These are phyloP conservation scores for Collybia sordida DNA, from an alignment of 768 basidiomycete species.

Conservation along the genomic window DNA sequence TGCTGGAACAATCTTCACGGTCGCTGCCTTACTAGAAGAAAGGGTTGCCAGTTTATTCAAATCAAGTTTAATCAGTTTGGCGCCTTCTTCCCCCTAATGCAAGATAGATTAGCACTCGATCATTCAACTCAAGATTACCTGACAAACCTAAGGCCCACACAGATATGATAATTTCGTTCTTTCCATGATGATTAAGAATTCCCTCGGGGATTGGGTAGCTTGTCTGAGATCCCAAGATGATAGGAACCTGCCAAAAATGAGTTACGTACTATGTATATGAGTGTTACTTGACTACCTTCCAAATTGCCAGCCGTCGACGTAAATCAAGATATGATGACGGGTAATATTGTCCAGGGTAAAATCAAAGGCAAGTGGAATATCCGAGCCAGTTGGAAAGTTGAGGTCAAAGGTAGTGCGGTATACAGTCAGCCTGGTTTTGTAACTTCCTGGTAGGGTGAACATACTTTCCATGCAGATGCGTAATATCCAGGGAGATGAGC, in stretches of 20 bases:
- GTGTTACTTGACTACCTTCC: slow-evolving; percentile 44
- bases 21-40: slow-evolving; percentile 27
- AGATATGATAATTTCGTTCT: slow-evolving; percentile 31
- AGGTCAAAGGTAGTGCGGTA: slow-evolving; percentile 64
- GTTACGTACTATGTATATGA: not conserved
- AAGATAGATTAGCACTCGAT: not conserved
- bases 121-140: not conserved
- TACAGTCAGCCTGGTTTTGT: slow-evolving; percentile 58
- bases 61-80: slow-evolving; percentile 26
- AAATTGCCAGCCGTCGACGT: slow-evolving; percentile 75
- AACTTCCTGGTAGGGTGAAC: slow-evolving; percentile 45
- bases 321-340: slow-evolving; percentile 64
- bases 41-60: slow-evolving; percentile 25
- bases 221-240: slow-evolving; percentile 41
- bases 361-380: slow-evolving; percentile 59
- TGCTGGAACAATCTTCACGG: slow-evolving; percentile 25
- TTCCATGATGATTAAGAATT: slow-evolving; percentile 34
- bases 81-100: slow-evolving; percentile 23
- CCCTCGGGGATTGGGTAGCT: slow-evolving; percentile 47
- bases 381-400: slow-evolving; percentile 45
- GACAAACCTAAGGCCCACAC: slow-evolving; percentile 33
- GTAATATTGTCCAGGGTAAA: slow-evolving; percentile 47
- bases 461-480: slow-evolving; percentile 49
- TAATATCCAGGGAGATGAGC: slow-evolving; percentile 64
- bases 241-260: slow-evolving; percentile 23